Conservation (phyloP, 1,139 yeast species). For the Petasospora fabianii region DNA sequence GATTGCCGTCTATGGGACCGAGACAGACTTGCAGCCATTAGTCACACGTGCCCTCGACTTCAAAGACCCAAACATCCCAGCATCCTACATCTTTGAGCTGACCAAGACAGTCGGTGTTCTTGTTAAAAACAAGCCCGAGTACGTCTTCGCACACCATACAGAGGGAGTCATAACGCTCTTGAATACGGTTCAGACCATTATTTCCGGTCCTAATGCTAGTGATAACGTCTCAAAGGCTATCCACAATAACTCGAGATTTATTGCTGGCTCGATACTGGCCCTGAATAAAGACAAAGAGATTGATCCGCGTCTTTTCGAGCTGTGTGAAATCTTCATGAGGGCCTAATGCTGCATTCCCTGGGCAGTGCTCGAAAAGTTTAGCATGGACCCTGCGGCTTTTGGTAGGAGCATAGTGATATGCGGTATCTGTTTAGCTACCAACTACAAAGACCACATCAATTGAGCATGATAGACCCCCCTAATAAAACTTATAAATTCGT, state of each 20-base stretch:
- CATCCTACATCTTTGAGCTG: constrained; percentile 22
- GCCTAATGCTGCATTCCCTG: no score
- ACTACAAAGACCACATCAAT: no score
- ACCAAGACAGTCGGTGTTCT: constrained; percentile 26
- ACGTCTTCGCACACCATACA: constrained; percentile 10
- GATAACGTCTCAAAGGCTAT: constrained; percentile 20
- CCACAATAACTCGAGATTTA: constrained; percentile 20
- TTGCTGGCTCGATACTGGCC: constrained; percentile 18
- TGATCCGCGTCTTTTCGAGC: background rate
- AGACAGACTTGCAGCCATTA: constrained; percentile 10
- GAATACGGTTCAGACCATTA: constrained; percentile 8
- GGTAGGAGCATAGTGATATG: no score
- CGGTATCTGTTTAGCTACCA: no score
- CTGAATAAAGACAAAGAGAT: constrained; percentile 2
- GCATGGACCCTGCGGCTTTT: no score
- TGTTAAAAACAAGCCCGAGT: constrained; percentile 16
- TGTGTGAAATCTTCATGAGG: constrained; percentile 2
- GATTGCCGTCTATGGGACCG: constrained; percentile 16
- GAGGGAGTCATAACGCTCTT: constrained; percentile 12
- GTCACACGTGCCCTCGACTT: constrained; percentile 15
- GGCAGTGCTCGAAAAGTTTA: no score
- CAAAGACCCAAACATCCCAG: constrained; percentile 11
- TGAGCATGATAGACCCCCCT: no score
- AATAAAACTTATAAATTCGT: no score
- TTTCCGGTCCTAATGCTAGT: constrained; percentile 1